Evolutionary conservation across 2,329 filamentous ascomycete species (phyloP).

Genomic region (Clarireedia hainanense): DNA sequence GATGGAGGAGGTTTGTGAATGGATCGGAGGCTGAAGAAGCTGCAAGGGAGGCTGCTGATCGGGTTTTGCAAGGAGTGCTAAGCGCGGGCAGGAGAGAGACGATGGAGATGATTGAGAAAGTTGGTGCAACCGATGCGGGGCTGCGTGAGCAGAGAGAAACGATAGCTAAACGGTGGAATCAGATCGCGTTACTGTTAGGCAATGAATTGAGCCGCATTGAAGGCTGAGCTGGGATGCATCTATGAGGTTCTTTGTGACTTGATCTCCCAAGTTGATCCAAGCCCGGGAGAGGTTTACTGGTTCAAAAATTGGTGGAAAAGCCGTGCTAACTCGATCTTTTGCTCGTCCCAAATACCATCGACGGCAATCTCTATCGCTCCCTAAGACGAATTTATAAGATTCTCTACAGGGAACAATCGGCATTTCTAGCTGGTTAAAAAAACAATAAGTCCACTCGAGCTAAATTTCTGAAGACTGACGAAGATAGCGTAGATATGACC

Average conservation of each 20-base stretch:
- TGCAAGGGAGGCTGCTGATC: constrained; percentile 35
- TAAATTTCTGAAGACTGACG: too few species aligned
- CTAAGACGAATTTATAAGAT: too few species aligned
- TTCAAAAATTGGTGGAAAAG: too few species aligned
- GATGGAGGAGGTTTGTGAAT: constrained; percentile 40
- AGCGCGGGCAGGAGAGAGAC: constrained; percentile 8
- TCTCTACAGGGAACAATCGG: too few species aligned
- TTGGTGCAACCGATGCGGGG: constrained; percentile 11
- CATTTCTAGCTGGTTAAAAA: too few species aligned
- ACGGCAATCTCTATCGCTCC: too few species aligned
- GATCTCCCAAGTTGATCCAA: not conserved
- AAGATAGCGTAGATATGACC: too few species aligned
- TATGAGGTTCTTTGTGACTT: not conserved
- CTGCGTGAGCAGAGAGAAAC: constrained; percentile 16
- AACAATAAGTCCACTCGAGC: too few species aligned
- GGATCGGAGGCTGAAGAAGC: constrained; percentile 38
- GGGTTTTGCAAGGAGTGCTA: constrained; percentile 29
- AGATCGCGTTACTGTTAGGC: constrained; percentile 17
- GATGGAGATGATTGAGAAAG: constrained; percentile 8
- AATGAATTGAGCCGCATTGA: constrained; percentile 14
- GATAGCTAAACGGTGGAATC: constrained; percentile 19
- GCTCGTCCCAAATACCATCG: too few species aligned
- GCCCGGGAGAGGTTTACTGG: too few species aligned
- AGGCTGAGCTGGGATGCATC: not conserved
- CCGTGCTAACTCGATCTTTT: too few species aligned